phyloP scores from a whole-genome alignment of 345 rosid species.

The Pistacia atlantica region DNA sequence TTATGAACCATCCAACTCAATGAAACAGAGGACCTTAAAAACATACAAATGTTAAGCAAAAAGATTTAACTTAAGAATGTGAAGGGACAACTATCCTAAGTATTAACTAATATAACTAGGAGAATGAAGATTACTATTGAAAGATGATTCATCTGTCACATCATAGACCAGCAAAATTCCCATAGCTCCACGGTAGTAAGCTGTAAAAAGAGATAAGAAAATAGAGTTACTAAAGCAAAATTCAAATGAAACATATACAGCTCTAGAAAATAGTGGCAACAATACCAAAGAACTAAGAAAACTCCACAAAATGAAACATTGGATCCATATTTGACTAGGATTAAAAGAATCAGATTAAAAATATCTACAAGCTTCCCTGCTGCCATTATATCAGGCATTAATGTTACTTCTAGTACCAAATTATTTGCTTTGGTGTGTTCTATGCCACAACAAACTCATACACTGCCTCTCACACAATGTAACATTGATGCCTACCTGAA shows the following conservation, averaged over 20 bases:
- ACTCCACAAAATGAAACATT: background rate
- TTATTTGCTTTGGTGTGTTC: background rate
- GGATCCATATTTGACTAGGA: background rate
- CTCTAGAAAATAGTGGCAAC: background rate
- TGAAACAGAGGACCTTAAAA: slow-evolving; percentile 6
- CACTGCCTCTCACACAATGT: background rate
- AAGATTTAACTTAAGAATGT: background rate
- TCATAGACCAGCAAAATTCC: slow-evolving; percentile 89
- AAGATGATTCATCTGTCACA: slow-evolving; percentile 90
- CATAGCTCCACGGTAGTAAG: slow-evolving; percentile 94
- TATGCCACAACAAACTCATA: background rate
- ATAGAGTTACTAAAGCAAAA: background rate
- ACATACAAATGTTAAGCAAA: background rate
- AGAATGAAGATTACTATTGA: slow-evolving; percentile 60
- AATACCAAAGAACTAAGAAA: background rate
- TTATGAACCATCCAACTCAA: slow-evolving; percentile 6
- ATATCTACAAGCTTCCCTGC: background rate
- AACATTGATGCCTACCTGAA: background rate
- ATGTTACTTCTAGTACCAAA: background rate
- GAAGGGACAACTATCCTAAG: slow-evolving; percentile 1
- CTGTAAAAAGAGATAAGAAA: slow-evolving; percentile 36
- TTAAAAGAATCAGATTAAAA: background rate
- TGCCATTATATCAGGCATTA: background rate
- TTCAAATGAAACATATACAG: slow-evolving; percentile 2
- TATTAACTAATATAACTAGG: slow-evolving; percentile 6